Base-by-base conservation (phyloP, 192 early-diverging fungal genomes). In the Backusella tarrabulga region DNA sequence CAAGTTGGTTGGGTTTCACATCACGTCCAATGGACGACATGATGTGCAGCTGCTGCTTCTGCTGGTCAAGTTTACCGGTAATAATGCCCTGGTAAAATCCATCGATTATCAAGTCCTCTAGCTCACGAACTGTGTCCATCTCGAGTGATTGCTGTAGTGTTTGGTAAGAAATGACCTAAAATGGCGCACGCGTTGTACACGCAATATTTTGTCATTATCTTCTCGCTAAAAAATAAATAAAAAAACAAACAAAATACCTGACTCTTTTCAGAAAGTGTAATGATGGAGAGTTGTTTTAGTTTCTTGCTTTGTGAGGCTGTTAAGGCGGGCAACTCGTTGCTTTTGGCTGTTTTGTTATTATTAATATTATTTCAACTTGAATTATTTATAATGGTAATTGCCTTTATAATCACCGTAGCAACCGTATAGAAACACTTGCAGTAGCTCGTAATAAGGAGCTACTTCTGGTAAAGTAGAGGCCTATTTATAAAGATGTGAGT, bases 21-120 rank as follows among this genome's bases (percentile, higher is more conserved):
- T 96, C 95, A 38, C 95, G 76, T 3, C 95, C 93, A 90, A 96
- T 95, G n/a, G 94, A 87, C 40, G 88, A 90, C 76, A 93, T 90
- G 1, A 96, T 88, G 72, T 93, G 91, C 42, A 96, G 70, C 63
- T 87, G 89, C 67, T 91, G 87, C 73, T 87, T 78, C 68, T 92
- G 91, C 75, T 96, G 95, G 79, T 96, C 95, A 44, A 96, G 83
- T 84, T 93, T 95, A 34, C 93, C 95, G 40, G 83, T 86, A 66
- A 96, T 80, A 7, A 96, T 82, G 67, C 89, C 90, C 72, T 93
- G 91, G 71, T 96, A 95, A 38, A 96, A 91, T 34, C 93, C 90
- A 67, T 94, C 93, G 74, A 96, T 96, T 77, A 96, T 93, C 69
- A 96, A 81, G 80, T 96, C 95, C 75, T 96, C 95, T 40, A 96